Evolutionary conservation across 495 filamentous ascomycete genomes (phyloP).

Genomic region (Cercophora newfieldiana): DNA sequence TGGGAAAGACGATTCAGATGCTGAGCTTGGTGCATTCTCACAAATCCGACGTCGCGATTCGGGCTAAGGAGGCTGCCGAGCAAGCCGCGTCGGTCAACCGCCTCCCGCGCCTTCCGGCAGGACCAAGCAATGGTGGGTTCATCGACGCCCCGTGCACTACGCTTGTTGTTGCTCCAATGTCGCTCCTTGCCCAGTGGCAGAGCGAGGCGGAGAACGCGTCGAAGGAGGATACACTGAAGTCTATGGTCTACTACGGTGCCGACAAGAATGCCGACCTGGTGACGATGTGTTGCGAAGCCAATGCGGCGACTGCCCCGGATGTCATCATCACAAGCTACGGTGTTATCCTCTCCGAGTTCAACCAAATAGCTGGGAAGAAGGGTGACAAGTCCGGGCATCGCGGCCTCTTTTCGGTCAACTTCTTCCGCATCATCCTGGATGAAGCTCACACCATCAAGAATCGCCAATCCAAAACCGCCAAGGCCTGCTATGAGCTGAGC

Average conservation of each 20-base stretch:
- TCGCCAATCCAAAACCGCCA: slow-evolving; percentile 81
- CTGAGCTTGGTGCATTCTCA: slow-evolving; percentile 87
- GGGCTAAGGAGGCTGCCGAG: slow-evolving; percentile 57
- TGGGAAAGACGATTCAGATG: slow-evolving; percentile 98
- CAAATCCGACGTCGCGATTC: slow-evolving; percentile 56
- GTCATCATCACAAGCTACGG: slow-evolving; percentile 97
- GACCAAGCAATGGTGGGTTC: slow-evolving; percentile 45
- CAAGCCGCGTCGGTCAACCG: slow-evolving; percentile 37
- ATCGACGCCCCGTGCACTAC: slow-evolving; percentile 83
- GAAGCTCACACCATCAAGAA: slow-evolving; percentile 97
- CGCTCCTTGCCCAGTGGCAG: slow-evolving; percentile 91
- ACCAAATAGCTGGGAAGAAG: slow-evolving; percentile 58
- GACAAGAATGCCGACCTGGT: slow-evolving; percentile 78
- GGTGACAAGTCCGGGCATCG: slow-evolving; percentile 60
- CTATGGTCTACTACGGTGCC: slow-evolving; percentile 84
- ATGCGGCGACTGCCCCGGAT: slow-evolving; percentile 74
- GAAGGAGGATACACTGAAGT: slow-evolving; percentile 73
- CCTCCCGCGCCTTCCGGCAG: slow-evolving; percentile 59
- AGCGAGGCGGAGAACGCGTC: slow-evolving; percentile 91
- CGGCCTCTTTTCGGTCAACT: slow-evolving; percentile 87
- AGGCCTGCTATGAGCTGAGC: slow-evolving; percentile 85
- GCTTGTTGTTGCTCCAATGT: slow-evolving; percentile 92
- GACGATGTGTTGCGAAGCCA: slow-evolving; percentile 71
- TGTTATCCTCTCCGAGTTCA: slow-evolving; percentile 85
- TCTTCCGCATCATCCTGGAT: slow-evolving; percentile 92